Conservation (phyloP, 495 filamentous ascomycete species). For the Achaetomiella virescens region DNA sequence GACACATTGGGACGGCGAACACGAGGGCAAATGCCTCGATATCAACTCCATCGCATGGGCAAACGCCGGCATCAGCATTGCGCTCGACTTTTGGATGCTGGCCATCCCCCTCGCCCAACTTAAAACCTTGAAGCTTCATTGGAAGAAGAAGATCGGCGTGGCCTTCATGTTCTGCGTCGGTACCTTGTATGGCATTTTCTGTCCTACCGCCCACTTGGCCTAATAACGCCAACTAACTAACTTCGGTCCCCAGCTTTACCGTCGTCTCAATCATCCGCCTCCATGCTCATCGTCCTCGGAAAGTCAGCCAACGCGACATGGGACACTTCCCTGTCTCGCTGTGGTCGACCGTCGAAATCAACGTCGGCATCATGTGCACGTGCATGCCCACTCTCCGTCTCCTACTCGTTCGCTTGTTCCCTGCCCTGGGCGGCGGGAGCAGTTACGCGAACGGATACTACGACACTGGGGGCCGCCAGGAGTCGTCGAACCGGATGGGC, state of each 20-base stretch:
- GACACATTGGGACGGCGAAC: conserved; percentile 18
- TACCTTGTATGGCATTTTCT: conserved; percentile 25
- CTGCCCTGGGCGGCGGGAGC: conserved; percentile 6
- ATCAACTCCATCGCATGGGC: conserved; percentile 23
- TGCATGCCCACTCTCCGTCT: conserved; percentile 27
- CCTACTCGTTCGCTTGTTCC: conserved; percentile 20
- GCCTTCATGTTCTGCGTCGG: conserved; percentile 35
- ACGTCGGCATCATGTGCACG: conserved; percentile 24
- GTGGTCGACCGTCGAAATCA: conserved; percentile 28
- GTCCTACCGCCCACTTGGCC: background rate
- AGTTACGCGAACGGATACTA: background rate
- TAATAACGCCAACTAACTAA: background rate
- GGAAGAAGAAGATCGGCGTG: conserved; percentile 32
- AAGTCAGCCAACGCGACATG: conserved; percentile 6
- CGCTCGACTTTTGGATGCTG: conserved; percentile 14
- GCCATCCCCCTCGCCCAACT: conserved; percentile 16
- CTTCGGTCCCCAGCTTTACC: conserved; percentile 9
- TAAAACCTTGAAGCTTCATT: conserved; percentile 26
- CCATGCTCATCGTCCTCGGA: background rate
- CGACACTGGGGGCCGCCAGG: background rate
- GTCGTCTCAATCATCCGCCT: conserved; percentile 16
- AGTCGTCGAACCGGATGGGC: background rate
- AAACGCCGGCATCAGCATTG: conserved; percentile 12
- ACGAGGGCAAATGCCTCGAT: conserved; percentile 22
- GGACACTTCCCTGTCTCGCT: conserved; percentile 15